Conservation (phyloP, 2,329 filamentous ascomycete genomes). For the Ustulina deusta region DNA sequence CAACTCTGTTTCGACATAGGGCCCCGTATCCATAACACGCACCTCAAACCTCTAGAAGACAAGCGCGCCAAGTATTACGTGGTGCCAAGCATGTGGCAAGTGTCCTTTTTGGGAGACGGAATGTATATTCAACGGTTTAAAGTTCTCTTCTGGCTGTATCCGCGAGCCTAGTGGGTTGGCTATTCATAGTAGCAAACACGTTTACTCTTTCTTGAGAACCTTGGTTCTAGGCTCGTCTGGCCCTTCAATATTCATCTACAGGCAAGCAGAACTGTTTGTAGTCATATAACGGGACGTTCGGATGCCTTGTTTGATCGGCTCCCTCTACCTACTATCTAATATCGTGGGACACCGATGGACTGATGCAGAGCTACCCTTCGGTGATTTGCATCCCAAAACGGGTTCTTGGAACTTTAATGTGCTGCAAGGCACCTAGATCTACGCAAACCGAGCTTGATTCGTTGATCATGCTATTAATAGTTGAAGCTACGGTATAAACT, state of each 20-base stretch:
- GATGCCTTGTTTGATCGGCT: background rate
- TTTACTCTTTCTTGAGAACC: background rate
- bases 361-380: background rate
- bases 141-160: constrained; percentile 30
- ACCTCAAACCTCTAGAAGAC: background rate
- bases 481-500: background rate
- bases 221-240: constrained; percentile 24
- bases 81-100: background rate
- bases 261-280: background rate
- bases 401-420: constrained; percentile 2
- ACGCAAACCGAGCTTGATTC: background rate
- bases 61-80: background rate
- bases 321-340: background rate
- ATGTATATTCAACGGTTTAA: background rate
- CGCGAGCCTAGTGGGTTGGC: constrained; percentile 13
- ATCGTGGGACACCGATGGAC: background rate
- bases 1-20: constrained; percentile 8
- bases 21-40: background rate
- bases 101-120: constrained; percentile 29
- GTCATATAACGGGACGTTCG: constrained; percentile 2
- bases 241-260: constrained; percentile 15
- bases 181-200: constrained; percentile 34
- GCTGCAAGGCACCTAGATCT: background rate
- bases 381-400: background rate
- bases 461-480: constrained; percentile 20